Evolutionary conservation across 192 early-diverging fungal genomes (phyloP).

Genomic region (Podila minutissima): DNA sequence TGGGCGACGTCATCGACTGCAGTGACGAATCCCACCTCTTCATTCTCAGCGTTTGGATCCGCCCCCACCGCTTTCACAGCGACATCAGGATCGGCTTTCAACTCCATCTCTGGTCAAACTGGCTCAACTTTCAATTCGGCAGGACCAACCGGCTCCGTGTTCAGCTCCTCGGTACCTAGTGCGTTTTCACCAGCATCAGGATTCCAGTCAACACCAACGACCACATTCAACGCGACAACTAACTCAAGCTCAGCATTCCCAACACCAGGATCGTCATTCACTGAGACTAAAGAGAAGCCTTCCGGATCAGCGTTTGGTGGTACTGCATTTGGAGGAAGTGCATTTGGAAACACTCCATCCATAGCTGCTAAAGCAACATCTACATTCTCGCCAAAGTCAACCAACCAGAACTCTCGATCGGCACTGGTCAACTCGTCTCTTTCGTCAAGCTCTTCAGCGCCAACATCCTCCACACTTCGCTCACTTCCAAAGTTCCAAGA

Average conservation of each 20-base stretch:
- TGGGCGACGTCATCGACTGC: not conserved
- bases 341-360: slow-evolving; percentile 3
- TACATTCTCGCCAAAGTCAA: not conserved
- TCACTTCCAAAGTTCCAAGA: slow-evolving; percentile 1
- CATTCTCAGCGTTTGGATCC: not conserved
- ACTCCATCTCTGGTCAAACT: too few relatives aligned
- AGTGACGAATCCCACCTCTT: too few relatives aligned
- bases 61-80: not conserved
- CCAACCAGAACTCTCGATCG: too few relatives aligned
- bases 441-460: not conserved
- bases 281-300: not conserved
- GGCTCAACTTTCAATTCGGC: too few relatives aligned
- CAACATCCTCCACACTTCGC: not conserved
- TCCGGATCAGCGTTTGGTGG: not conserved
- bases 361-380: not conserved
- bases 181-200: not conserved
- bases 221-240: not conserved
- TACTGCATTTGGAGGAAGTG: slow-evolving; percentile 1
- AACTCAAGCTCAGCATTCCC: not conserved
- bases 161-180: too few relatives aligned
- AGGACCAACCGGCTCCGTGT: too few relatives aligned
- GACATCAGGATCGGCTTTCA: not conserved
- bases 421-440: not conserved
- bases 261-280: not conserved
- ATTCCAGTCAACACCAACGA: not conserved